Conservation (phyloP, 192 early-diverging fungal species). For the Gigaspora rosea region DNA sequence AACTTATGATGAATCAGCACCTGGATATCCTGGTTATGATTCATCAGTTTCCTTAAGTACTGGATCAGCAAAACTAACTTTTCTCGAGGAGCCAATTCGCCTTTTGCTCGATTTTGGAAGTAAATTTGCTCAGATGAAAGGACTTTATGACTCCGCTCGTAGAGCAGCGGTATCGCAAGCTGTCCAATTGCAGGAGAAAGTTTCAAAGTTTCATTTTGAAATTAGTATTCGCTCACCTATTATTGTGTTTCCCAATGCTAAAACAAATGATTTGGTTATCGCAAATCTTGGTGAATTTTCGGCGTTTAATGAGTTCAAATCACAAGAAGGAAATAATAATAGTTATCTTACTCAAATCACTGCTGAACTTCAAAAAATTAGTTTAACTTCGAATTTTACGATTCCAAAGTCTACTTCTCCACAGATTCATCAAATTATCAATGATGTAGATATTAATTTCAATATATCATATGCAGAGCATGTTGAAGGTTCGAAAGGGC, state of each 20-base stretch:
- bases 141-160: conserved; percentile 84
- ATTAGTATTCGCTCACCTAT: conserved; percentile 84
- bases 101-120: conserved; percentile 77
- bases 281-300: conserved; percentile 87
- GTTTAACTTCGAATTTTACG: conserved; percentile 56
- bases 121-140: conserved; percentile 88
- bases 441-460: conserved; percentile 82
- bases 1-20: conserved; percentile 62
- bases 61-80: conserved; percentile 81
- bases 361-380: conserved; percentile 61
- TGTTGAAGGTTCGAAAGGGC: conserved; percentile 52
- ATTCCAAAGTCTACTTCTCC: conserved; percentile 45
- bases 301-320: conserved; percentile 73
- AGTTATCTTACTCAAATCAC: conserved; percentile 62
- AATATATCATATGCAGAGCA: conserved; percentile 61
- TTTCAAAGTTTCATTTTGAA: conserved; percentile 83
- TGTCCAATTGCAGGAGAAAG: conserved; percentile 73
- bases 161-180: conserved; percentile 79
- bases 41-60: conserved; percentile 71
- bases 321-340: conserved; percentile 48
- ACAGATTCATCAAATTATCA: conserved; percentile 75
- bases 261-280: conserved; percentile 65
- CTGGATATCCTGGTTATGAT: conserved; percentile 85
- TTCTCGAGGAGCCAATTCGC: conserved; percentile 72
- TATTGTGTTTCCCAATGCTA: conserved; percentile 72